phyloP scores from a whole-genome alignment of 768 basidiomycete species.

The Boletus barrowsii region DNA sequence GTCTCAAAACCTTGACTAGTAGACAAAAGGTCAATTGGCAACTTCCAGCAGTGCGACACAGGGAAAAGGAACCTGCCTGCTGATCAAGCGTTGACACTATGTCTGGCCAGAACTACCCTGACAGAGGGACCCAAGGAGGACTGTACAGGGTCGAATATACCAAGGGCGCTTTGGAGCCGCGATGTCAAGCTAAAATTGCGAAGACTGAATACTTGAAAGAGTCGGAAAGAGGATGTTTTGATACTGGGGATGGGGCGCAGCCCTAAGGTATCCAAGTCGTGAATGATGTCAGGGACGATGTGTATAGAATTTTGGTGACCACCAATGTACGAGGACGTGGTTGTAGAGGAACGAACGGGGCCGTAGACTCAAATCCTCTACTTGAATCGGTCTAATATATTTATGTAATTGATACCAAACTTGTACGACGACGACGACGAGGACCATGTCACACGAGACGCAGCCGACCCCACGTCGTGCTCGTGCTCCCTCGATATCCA shows the following conservation, averaged over 20 bases:
- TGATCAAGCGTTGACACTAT: constrained; percentile 69
- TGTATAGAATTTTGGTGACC: constrained; percentile 46
- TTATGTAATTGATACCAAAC: not conserved
- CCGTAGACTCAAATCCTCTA: no score
- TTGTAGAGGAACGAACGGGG: no score
- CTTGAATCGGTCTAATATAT: no score
- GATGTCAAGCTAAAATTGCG: constrained; percentile 30
- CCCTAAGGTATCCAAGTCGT: constrained; percentile 33
- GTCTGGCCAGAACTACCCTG: constrained; percentile 52
- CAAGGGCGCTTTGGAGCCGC: constrained; percentile 43
- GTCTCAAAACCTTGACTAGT: constrained; percentile 48
- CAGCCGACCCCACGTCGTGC: constrained; percentile 42
- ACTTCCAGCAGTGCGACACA: not conserved
- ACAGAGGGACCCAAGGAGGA: no score
- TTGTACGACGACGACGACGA: constrained; percentile 15
- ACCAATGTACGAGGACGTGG: constrained; percentile 49
- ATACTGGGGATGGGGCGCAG: constrained; percentile 4
- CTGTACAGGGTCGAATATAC: constrained; percentile 44
- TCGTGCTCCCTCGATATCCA: constrained; percentile 44
- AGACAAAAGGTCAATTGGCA: not conserved
- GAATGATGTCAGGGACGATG: no score
- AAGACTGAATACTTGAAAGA: no score
- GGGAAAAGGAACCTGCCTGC: constrained; percentile 37
- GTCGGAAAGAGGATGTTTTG: no score
- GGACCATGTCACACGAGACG: constrained; percentile 43